A percentile compares a stretch with the other conserved stretches of the same genome.
Conservation (phyloP, 208 protist species). For the Plasmodiophora brassicae region DNA sequence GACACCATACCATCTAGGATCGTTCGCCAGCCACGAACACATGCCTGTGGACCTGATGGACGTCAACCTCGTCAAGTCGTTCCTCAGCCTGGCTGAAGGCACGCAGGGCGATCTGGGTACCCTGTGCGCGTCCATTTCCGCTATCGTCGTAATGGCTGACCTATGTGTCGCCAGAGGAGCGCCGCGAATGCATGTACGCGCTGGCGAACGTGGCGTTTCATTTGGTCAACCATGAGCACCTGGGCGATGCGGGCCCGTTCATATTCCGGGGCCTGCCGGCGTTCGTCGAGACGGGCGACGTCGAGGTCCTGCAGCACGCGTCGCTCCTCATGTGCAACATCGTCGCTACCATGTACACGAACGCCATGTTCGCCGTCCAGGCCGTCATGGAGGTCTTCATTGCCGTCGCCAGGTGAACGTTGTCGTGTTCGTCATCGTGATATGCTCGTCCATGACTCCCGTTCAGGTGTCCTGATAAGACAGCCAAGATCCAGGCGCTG, state of each 20-base stretch:
- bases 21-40: conserved; percentile 24
- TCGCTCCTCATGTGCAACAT: conserved; percentile 20
- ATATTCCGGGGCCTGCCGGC: not conserved
- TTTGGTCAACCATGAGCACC: not conserved
- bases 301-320: conserved; percentile 12
- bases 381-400: conserved; percentile 21
- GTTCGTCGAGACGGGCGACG: not conserved
- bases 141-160: not conserved
- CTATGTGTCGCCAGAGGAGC: not conserved
- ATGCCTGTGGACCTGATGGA: conserved; percentile 24
- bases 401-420: conserved; percentile 13
- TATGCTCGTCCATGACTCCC: not conserved
- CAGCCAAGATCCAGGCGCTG: not conserved
- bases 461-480: not conserved
- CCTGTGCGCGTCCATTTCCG: not conserved
- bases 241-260: conserved; percentile 6
- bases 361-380: conserved; percentile 15
- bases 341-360: conserved; percentile 10
- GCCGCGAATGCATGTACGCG: not conserved
- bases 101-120: conserved; percentile 1
- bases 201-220: not conserved
- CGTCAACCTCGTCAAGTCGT: conserved; percentile 17
- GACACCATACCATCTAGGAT: not conserved
- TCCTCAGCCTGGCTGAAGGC: not conserved
- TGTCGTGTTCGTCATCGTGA: not conserved